Evolutionary conservation across 2,329 filamentous ascomycete genomes (phyloP).

Genomic region (Neofusicoccum sp.): DNA sequence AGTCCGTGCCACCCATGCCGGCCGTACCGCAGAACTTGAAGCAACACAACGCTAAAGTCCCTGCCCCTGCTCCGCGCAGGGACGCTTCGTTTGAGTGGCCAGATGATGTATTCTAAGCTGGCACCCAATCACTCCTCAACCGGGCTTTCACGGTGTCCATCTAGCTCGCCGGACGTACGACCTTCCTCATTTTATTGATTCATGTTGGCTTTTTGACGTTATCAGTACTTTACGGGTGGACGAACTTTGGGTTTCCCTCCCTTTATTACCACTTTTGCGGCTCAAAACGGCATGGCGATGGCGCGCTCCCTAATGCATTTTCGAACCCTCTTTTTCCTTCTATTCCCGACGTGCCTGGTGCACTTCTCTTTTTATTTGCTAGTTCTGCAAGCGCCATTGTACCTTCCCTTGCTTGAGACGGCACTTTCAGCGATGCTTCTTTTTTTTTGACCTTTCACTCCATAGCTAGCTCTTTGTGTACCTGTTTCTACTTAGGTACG

Average conservation of each 20-base stretch:
- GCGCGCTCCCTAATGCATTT: neutral
- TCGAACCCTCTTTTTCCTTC: neutral
- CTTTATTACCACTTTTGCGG: neutral
- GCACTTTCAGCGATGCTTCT: neutral
- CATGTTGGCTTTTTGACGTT: neutral
- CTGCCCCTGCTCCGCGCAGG: neutral
- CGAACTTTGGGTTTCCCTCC: neutral
- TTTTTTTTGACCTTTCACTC: neutral
- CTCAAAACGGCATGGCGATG: neutral
- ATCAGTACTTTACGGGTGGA: neutral
- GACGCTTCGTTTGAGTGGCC: constrained; percentile 17
- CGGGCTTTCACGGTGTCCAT: neutral
- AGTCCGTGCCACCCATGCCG: constrained; percentile 30
- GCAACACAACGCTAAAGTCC: constrained; percentile 5
- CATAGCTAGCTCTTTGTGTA: neutral
- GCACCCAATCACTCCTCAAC: neutral
- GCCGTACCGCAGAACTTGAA: constrained; percentile 28
- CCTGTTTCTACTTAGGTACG: neutral
- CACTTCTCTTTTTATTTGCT: neutral
- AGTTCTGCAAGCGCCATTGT: neutral
- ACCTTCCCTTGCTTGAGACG: neutral
- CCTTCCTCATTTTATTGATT: neutral
- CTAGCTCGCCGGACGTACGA: neutral
- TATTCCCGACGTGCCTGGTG: neutral
- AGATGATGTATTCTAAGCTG: constrained; percentile 18